Conservation (phyloP, 306 rosid species). For the Cicer bijugum region DNA sequence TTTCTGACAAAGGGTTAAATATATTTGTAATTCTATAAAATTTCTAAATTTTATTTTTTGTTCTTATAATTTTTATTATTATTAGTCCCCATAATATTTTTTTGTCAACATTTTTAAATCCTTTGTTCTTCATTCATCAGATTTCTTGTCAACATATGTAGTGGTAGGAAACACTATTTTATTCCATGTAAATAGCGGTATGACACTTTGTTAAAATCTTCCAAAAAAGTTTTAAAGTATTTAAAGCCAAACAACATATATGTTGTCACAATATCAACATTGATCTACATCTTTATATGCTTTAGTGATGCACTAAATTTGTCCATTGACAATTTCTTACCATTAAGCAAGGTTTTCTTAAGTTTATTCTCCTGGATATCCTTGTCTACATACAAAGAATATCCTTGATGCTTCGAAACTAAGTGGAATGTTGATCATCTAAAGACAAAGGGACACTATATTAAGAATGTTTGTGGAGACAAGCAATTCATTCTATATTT, state of each 20-base stretch:
- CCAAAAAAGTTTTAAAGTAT: slow-evolving; percentile 25
- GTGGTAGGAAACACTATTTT: no score
- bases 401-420: slow-evolving; percentile 45
- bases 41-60: no score
- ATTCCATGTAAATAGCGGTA: no score
- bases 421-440: slow-evolving; percentile 41
- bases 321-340: slow-evolving; percentile 29
- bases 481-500: slow-evolving; percentile 11
- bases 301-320: slow-evolving; percentile 44
- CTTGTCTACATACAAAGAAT: slow-evolving; percentile 46
- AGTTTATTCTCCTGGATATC: slow-evolving; percentile 54
- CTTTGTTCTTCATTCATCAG: no score
- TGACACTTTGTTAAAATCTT: not conserved
- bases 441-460: slow-evolving; percentile 32
- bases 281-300: slow-evolving; percentile 28
- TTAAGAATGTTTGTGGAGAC: slow-evolving; percentile 45
- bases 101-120: no score
- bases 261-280: slow-evolving; percentile 19
- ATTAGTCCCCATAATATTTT: no score
- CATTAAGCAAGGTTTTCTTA: slow-evolving; percentile 42
- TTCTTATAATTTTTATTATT: no score
- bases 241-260: slow-evolving; percentile 27
- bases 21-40: no score
- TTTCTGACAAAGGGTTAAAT: no score
- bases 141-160: not conserved